These are phyloP conservation scores for Yamadazyma atlantica DNA, from an alignment of 1,139 yeast genomes.

Conservation along the genomic window DNA sequence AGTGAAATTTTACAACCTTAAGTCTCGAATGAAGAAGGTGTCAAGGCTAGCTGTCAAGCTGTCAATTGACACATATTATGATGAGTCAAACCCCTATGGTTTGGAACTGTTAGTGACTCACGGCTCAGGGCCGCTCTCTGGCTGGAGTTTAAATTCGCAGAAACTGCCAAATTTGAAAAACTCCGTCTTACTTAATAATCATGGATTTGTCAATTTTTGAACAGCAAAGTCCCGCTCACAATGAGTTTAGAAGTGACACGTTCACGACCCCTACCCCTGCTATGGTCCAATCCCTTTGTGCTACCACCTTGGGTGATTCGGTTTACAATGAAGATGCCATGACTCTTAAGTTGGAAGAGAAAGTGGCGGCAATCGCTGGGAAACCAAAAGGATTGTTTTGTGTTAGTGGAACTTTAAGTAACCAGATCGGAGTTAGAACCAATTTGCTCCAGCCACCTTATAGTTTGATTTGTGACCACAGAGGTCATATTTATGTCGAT, in stretches of 20 bases:
- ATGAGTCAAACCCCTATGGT: too few species aligned
- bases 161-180: background rate
- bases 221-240: conserved; percentile 33
- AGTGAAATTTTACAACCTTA: too few species aligned
- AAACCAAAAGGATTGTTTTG: conserved; percentile 83
- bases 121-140: too few species aligned
- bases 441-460: conserved; percentile 85
- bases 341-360: conserved; percentile 63
- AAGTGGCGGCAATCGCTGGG: conserved; percentile 71
- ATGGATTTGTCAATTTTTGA: conserved; percentile 15
- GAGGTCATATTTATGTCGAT: conserved; percentile 79
- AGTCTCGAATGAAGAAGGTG: too few species aligned
- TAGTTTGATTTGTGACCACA: conserved; percentile 76
- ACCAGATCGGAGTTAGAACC: conserved; percentile 81
- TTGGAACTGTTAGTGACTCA: too few species aligned
- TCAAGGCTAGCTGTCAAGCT: too few species aligned
- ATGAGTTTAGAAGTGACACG: conserved; percentile 82
- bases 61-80: too few species aligned
- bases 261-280: conserved; percentile 86
- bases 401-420: conserved; percentile 87
- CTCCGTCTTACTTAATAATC: too few species aligned
- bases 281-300: conserved; percentile 47
- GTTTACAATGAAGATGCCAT: conserved; percentile 83
- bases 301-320: conserved; percentile 71
- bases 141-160: too few species aligned